Percentiles rank a stretch among this genome's conserved stretches.
These are phyloP conservation scores for Sporothrix brasiliensis DNA, from an alignment of 2,329 filamentous ascomycete genomes.

Conservation along the genomic window DNA sequence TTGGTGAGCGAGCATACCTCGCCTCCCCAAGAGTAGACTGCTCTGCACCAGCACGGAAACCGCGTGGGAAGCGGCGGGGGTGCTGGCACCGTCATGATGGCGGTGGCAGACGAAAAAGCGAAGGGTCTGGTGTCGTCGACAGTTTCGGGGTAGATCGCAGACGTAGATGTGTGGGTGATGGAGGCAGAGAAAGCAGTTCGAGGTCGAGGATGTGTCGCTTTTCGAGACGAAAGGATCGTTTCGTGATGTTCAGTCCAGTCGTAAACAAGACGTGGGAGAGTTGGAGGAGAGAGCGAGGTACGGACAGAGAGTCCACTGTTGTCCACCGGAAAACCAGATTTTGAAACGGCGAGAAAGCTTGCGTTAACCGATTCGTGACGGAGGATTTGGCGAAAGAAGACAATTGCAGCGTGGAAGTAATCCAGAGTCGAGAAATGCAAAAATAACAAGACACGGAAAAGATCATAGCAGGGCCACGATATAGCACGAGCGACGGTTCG, in stretches of 20 bases:
- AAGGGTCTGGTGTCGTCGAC: background rate
- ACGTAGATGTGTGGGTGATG: background rate
- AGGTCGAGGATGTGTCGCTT: background rate
- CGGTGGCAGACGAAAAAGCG: background rate
- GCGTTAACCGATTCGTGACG: constrained; percentile 2
- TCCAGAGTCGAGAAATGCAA: constrained; percentile 18
- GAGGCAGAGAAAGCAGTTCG: background rate
- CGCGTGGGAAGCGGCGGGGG: constrained; percentile 39
- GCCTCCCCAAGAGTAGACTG: constrained; percentile 82
- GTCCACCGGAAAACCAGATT: constrained; percentile 7
- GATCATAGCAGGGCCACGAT: constrained; percentile 23
- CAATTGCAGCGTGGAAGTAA: background rate
- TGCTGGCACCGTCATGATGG: constrained; percentile 31
- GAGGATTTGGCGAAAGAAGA: background rate
- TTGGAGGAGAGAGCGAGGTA: background rate
- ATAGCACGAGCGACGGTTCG: constrained; percentile 12
- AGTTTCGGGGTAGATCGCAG: background rate
- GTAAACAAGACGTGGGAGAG: constrained; percentile 15
- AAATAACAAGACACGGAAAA: constrained; percentile 24
- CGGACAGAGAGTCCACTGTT: background rate
- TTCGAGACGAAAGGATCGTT: background rate
- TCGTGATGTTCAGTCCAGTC: background rate
- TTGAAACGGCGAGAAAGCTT: constrained; percentile 11
- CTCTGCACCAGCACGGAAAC: constrained; percentile 34
- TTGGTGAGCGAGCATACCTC: constrained; percentile 56